Evolutionary conservation across 1,284 basidiomycete species (phyloP).

Genomic region (Anthracocystis panici-leucophaei): DNA sequence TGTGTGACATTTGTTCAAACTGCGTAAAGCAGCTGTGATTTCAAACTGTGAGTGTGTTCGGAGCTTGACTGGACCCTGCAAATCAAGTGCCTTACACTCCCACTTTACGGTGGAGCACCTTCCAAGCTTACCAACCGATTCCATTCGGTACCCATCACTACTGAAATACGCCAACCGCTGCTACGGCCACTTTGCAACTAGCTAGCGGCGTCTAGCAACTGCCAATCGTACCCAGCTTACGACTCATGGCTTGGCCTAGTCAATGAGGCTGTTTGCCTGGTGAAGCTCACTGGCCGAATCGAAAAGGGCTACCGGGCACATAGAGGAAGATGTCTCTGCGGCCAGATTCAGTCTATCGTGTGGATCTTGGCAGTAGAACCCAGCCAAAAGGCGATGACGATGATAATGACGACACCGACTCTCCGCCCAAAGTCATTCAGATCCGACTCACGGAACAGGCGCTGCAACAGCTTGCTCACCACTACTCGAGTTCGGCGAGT

Average conservation of each 20-base stretch:
- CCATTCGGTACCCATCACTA: not conserved
- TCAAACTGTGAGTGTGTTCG: not conserved
- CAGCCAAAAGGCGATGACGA: not conserved
- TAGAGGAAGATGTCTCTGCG: conserved; percentile 26
- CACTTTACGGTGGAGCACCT: not conserved
- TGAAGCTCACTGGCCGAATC: not conserved
- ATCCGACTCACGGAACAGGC: conserved; percentile 41
- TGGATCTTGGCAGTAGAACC: conserved; percentile 12
- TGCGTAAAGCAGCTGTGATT: not conserved
- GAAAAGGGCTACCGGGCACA: too few species aligned
- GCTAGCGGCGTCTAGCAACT: too few species aligned
- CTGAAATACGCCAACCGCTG: not conserved
- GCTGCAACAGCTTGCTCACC: conserved; percentile 29
- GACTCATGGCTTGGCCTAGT: not conserved
- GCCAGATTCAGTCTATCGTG: conserved; percentile 38
- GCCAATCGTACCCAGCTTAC: not conserved
- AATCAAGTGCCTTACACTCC: not conserved
- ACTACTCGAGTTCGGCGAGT: not conserved
- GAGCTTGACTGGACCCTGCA: conserved; percentile 9
- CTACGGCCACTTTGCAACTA: not conserved
- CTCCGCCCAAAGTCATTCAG: conserved; percentile 30
- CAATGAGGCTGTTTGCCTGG: not conserved
- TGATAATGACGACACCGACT: not conserved
- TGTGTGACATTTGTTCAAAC: too few species aligned
- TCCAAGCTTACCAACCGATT: not conserved